phyloP scores from a whole-genome alignment of 345 rosid genomes.

The Sonneratia caseolaris region DNA sequence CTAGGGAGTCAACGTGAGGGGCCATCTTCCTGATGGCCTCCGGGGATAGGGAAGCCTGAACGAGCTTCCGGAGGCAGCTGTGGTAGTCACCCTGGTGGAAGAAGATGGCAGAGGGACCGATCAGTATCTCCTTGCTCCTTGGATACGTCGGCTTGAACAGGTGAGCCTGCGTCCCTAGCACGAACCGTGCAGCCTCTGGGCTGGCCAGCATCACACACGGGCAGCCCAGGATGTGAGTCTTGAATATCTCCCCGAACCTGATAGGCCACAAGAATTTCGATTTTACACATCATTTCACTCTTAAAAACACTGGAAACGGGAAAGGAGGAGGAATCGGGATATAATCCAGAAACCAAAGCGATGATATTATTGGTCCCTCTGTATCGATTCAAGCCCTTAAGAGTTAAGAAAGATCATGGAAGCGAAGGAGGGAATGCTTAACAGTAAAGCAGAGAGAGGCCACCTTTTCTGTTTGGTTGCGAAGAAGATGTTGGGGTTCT shows the following conservation, averaged over 20 bases:
- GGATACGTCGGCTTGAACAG: conserved; percentile 92
- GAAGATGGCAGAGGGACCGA: conserved; percentile 77
- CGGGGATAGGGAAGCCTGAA: conserved; percentile 53
- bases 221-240: conserved; percentile 79
- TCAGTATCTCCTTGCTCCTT: conserved; percentile 71
- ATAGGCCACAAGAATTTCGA: background rate
- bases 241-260: conserved; percentile 88
- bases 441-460: background rate
- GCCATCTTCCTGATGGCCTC: conserved; percentile 47
- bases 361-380: background rate
- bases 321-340: background rate
- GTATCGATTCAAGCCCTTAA: background rate
- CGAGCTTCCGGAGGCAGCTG: conserved; percentile 51
- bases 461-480: conserved; percentile 52
- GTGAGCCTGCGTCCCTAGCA: conserved; percentile 56
- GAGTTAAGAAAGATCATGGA: background rate
- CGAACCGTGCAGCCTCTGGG: conserved; percentile 78
- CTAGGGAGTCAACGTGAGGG: conserved; percentile 39
- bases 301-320: background rate
- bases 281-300: background rate
- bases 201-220: conserved; percentile 89
- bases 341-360: background rate
- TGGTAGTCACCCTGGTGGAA: conserved; percentile 88
- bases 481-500: conserved; percentile 55
- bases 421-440: background rate